phyloP scores from a whole-genome alignment of 208 protist genomes.

The Crithidia thermophila region DNA sequence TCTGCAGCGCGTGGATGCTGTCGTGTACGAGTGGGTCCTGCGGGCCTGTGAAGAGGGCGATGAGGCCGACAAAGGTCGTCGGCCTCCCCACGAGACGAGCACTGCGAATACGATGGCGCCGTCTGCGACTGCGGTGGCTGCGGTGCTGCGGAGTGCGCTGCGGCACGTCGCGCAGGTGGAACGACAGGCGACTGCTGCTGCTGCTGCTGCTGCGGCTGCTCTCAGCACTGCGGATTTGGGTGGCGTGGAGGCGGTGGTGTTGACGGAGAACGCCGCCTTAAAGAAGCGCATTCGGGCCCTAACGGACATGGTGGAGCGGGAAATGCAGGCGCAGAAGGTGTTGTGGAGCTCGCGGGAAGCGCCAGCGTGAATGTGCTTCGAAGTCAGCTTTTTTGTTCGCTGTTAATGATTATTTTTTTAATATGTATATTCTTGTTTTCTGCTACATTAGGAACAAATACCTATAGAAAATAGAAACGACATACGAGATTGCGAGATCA shows the following conservation, averaged over 20 bases:
- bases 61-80: too few species aligned
- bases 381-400: not conserved
- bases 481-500: too few species aligned
- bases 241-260: slow-evolving; percentile 4
- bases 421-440: too few species aligned
- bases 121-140: slow-evolving; percentile 5
- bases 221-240: not conserved
- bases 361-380: not conserved
- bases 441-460: too few species aligned
- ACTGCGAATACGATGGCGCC: not conserved
- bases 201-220: not conserved
- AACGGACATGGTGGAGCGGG: slow-evolving; percentile 58
- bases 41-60: slow-evolving; percentile 19
- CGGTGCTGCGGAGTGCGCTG: slow-evolving; percentile 21
- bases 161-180: slow-evolving; percentile 17
- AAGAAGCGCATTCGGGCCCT: slow-evolving; percentile 58
- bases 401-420: too few species aligned
- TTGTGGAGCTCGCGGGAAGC: slow-evolving; percentile 14
- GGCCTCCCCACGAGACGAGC: too few species aligned
- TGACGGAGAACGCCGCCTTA: slow-evolving; percentile 50
- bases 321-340: slow-evolving; percentile 40
- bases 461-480: too few species aligned
- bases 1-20: not conserved
- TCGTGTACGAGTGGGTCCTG: slow-evolving; percentile 26
- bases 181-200: not conserved